Percentiles rank a stretch among this genome's conserved stretches.
Evolutionary conservation across 352 stramenopile species (phyloP).

Genomic region (Phytophthora sp.): DNA sequence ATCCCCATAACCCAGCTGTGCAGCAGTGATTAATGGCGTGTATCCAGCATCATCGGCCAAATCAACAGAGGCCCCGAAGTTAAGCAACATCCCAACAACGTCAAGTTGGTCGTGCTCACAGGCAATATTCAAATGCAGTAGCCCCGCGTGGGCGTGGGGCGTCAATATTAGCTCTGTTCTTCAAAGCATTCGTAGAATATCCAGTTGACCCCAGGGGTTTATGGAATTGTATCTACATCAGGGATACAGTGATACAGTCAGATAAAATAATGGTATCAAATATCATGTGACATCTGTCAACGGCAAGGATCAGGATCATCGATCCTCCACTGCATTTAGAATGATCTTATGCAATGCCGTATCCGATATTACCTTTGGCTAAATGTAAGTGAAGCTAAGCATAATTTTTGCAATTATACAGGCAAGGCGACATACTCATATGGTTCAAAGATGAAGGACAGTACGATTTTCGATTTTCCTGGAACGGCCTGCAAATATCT

Average conservation of each 20-base stretch:
- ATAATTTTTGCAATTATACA: conserved; percentile 2
- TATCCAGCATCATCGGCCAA: not conserved
- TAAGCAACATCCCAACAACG: not conserved
- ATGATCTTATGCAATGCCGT: too few relatives aligned
- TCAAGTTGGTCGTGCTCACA: not conserved
- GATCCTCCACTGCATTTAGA: too few relatives aligned
- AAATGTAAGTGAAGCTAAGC: not conserved
- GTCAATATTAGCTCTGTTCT: not conserved
- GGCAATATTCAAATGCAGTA: not conserved
- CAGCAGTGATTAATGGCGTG: conserved; percentile 1
- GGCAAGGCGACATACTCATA: not conserved
- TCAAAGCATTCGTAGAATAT: too few relatives aligned
- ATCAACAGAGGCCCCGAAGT: not conserved
- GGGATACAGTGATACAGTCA: too few relatives aligned
- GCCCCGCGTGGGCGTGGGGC: not conserved
- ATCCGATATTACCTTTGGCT: too few relatives aligned
- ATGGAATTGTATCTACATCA: too few relatives aligned
- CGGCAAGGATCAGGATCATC: too few relatives aligned
- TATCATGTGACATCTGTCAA: too few relatives aligned
- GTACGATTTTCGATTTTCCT: not conserved
- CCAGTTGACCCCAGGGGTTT: too few relatives aligned
- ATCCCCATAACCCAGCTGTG: not conserved
- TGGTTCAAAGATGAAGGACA: conserved; percentile 4
- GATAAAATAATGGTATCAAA: too few relatives aligned
- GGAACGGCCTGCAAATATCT: not conserved